Conservation (phyloP, 1,139 yeast genomes). For the Hyphopichia khmerensis region DNA sequence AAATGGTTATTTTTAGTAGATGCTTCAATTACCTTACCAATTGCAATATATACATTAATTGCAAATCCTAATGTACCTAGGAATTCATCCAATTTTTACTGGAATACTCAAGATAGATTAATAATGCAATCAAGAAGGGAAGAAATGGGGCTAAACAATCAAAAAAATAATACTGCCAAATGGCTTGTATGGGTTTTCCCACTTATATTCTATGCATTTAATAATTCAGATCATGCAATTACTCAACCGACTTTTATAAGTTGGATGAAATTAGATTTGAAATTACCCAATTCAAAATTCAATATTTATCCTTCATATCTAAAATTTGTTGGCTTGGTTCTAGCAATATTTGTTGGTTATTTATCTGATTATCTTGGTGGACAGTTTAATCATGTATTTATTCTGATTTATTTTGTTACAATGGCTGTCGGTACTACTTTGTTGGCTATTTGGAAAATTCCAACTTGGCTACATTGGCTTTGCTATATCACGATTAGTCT, state of each 20-base stretch:
- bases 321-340: slow-evolving; percentile 37
- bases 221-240: slow-evolving; percentile 38
- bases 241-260: slow-evolving; percentile 45
- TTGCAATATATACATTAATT: slow-evolving; percentile 41
- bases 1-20: slow-evolving; percentile 56
- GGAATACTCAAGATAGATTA: slow-evolving; percentile 27
- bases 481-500: slow-evolving; percentile 37
- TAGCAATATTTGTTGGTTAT: slow-evolving; percentile 36
- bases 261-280: slow-evolving; percentile 47
- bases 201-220: slow-evolving; percentile 41
- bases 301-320: slow-evolving; percentile 46
- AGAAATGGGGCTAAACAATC: slow-evolving; percentile 35
- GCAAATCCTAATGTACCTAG: slow-evolving; percentile 45
- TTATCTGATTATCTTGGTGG: slow-evolving; percentile 41
- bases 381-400: slow-evolving; percentile 29
- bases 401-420: slow-evolving; percentile 29
- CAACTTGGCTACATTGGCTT: slow-evolving; percentile 41
- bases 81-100: slow-evolving; percentile 39
- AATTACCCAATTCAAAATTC: slow-evolving; percentile 32
- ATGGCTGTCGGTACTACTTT: slow-evolving; percentile 34
- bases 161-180: slow-evolving; percentile 25
- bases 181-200: slow-evolving; percentile 44
- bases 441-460: slow-evolving; percentile 34
- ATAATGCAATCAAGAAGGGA: slow-evolving; percentile 35
- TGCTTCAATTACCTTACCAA: slow-evolving; percentile 50